phyloP scores from a whole-genome alignment of 2,329 filamentous ascomycete genomes.

The Stylonectria norvegica region DNA sequence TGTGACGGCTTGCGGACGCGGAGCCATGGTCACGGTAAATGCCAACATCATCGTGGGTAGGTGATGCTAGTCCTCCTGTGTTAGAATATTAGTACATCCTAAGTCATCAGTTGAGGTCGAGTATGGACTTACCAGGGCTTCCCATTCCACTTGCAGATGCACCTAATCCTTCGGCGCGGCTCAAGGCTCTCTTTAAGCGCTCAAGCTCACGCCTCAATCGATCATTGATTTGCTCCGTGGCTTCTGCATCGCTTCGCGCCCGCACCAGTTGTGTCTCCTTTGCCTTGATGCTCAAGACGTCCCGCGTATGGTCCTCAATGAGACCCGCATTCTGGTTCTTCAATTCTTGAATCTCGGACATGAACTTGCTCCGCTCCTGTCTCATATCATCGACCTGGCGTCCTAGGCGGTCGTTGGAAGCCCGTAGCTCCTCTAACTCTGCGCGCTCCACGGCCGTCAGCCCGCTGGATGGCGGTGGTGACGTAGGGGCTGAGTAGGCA shows the following conservation, averaged over 20 bases:
- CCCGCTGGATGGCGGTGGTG: constrained; percentile 60
- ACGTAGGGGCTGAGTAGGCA: constrained; percentile 48
- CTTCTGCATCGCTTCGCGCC: constrained; percentile 83
- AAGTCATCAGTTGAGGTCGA: background rate
- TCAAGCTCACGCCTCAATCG: constrained; percentile 85
- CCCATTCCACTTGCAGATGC: constrained; percentile 33
- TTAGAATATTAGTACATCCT: constrained; percentile 8
- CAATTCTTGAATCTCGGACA: constrained; percentile 86
- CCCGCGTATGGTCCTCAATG: constrained; percentile 94
- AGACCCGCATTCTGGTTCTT: constrained; percentile 96
- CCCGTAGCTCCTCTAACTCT: constrained; percentile 85
- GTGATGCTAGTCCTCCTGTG: constrained; percentile 45
- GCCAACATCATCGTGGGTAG: constrained; percentile 51
- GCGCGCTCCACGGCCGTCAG: constrained; percentile 78
- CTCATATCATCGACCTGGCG: constrained; percentile 76
- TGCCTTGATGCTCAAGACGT: constrained; percentile 93
- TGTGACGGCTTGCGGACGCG: constrained; percentile 42
- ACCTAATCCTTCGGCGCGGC: constrained; percentile 54
- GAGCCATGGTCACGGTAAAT: constrained; percentile 53
- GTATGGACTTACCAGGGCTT: constrained; percentile 33
- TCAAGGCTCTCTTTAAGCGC: constrained; percentile 82
- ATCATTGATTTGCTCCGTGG: constrained; percentile 81
- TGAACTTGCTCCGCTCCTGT: constrained; percentile 75
- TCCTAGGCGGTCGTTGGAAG: constrained; percentile 74
- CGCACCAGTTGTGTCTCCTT: constrained; percentile 97